Base-by-base conservation (phyloP, 139 green algal species). In the Picochlorum sp. region DNA sequence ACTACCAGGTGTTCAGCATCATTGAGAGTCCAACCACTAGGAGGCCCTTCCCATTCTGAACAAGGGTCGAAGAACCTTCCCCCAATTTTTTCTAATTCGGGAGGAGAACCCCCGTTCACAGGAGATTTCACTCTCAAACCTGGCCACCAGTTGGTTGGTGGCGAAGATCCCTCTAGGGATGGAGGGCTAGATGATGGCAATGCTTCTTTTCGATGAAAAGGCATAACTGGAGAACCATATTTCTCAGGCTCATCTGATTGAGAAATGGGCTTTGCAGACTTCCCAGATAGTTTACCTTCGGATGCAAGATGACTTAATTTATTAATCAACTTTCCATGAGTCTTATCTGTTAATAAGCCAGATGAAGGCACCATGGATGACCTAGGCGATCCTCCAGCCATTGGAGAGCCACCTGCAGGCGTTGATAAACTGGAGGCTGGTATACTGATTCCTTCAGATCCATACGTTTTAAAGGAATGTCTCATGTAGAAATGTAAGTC, bases 401-500 rank as follows among this genome's bases (percentile, higher is more conserved):
- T 36, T 7, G 65, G 65, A 29, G 65, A 73, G 5, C 28, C 26
- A 31, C 67, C 67, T 29, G 47, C 50, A 35, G 68, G 68, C 2
- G 68, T 75, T 33, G 68, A 35, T 12, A 67, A 32, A 16, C 35
- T 64, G 56, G 55, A 58, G 9, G n/a, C 31, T 18, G 52, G 22
- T 18, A 31, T 12, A 31, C 44, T 53, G 24, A 47, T 32, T 18
- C 37, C 35, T 59, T 41, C 31, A 55, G 28, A 20, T 7, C 30
- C 33, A 18, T 70, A 75, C 44, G 64, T 64, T 49, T 49, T 50
- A 59, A 82, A 79, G 29, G 47, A 67, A 69, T 95, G 87, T 0
- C 86, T 78, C 84, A 94, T 93, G 70, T 90, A 94, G 60, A 95
- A 95, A 63, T 95, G 86, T 18, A 95, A 72, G 59, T 95, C 87